These are phyloP conservation scores for Borovskyia barvae DNA, from an alignment of 208 protist species.

Conservation along the genomic window DNA sequence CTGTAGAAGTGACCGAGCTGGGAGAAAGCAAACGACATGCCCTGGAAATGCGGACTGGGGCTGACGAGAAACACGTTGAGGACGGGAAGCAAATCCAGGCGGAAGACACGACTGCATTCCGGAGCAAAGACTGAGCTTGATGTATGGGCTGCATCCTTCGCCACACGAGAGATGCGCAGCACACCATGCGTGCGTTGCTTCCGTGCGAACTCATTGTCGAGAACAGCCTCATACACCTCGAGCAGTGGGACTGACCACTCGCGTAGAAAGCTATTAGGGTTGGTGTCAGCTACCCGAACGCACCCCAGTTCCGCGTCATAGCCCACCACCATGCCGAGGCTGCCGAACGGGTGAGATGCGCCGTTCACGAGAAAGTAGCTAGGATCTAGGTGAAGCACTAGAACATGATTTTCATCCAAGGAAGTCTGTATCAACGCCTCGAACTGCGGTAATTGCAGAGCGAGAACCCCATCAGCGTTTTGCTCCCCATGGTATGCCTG, in stretches of 20 bases:
- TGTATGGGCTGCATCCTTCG: not conserved
- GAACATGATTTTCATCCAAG: constrained; percentile 25
- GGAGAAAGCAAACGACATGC: constrained; percentile 79
- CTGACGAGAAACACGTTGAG: constrained; percentile 86
- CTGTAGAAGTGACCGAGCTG: constrained; percentile 85
- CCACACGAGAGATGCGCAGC: constrained; percentile 34
- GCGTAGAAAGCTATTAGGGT: constrained; percentile 77
- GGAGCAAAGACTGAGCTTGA: constrained; percentile 35
- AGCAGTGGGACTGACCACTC: constrained; percentile 68
- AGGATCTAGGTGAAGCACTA: constrained; percentile 65
- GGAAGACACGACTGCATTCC: constrained; percentile 44
- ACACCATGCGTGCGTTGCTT: constrained; percentile 68
- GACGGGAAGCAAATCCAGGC: constrained; percentile 67
- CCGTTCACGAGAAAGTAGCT: constrained; percentile 63
- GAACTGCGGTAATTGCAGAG: constrained; percentile 44
- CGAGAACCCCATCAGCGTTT: constrained; percentile 23
- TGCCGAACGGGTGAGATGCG: constrained; percentile 66
- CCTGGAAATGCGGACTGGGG: constrained; percentile 84
- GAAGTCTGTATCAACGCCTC: constrained; percentile 42
- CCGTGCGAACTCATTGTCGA: constrained; percentile 37
- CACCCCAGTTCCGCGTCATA: constrained; percentile 50
- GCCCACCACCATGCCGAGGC: constrained; percentile 58
- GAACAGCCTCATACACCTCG: constrained; percentile 53
- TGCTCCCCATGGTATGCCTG: constrained; percentile 59
- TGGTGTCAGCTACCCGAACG: constrained; percentile 64